These are phyloP conservation scores for Dendrobium nobile DNA, from an alignment of 106 monocot species.

Conservation along the genomic window DNA sequence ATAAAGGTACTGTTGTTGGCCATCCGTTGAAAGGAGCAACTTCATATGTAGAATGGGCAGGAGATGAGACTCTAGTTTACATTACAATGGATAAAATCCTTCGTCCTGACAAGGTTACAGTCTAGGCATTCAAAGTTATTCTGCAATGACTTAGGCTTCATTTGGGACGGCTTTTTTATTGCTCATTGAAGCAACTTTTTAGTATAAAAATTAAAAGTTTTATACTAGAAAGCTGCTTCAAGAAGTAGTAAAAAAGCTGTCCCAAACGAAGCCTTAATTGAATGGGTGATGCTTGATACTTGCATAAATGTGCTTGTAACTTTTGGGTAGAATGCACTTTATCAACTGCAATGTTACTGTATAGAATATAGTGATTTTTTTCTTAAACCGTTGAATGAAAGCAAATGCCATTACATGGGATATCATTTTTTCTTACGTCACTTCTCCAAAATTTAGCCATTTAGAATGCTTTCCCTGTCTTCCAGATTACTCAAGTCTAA, in stretches of 20 bases:
- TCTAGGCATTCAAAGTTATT: background rate
- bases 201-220: too few species aligned
- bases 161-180: too few species aligned
- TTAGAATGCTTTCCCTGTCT: constrained; percentile 2
- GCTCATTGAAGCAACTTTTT: too few species aligned
- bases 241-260: too few species aligned
- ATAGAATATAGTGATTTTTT: background rate
- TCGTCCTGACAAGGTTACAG: constrained; percentile 65
- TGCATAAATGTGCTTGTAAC: background rate
- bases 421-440: background rate
- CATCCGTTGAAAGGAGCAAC: constrained; percentile 46
- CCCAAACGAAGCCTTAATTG: too few species aligned
- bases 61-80: constrained; percentile 61
- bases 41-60: constrained; percentile 64
- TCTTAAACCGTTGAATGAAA: background rate
- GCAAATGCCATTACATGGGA: background rate
- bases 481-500: background rate
- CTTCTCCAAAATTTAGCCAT: background rate
- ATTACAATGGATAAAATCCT: constrained; percentile 79
- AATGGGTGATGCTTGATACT: background rate
- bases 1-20: constrained; percentile 48
- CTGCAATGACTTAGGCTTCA: background rate
- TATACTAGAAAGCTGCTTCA: too few species aligned
- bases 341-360: background rate
- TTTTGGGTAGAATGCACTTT: background rate